Evolutionary conservation across 371 early-diverging fungal species (phyloP).

Genomic region (Phascolomyces articulosus): DNA sequence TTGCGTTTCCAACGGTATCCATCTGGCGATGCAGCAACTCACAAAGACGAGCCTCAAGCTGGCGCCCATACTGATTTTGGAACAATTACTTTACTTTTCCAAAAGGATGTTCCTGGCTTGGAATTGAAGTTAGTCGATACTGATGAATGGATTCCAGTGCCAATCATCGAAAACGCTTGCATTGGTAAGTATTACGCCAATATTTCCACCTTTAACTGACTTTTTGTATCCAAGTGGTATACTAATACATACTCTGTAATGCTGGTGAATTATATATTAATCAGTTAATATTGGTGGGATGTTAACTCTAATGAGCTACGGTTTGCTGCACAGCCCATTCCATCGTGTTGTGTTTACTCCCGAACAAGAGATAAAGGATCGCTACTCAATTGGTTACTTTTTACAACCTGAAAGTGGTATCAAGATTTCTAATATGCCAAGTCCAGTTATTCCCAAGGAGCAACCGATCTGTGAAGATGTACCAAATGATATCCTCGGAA

Average conservation of each 20-base stretch:
- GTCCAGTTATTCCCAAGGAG: conserved; percentile 8
- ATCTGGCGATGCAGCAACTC: conserved; percentile 7
- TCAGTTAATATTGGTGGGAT: conserved; percentile 66
- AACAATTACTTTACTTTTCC: conserved; percentile 62
- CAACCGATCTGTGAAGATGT: background rate
- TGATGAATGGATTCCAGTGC: conserved; percentile 55
- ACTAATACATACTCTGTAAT: background rate
- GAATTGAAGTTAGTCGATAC: conserved; percentile 48
- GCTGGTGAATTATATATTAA: background rate
- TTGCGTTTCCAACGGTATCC: conserved; percentile 63
- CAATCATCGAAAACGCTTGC: conserved; percentile 50
- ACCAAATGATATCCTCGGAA: background rate
- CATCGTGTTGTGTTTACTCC: conserved; percentile 64
- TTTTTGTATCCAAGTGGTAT: background rate
- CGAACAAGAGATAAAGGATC: conserved; percentile 35
- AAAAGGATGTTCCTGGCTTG: conserved; percentile 62
- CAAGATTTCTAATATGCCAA: conserved; percentile 15
- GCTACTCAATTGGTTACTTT: conserved; percentile 68
- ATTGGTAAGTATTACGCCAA: conserved; percentile 20
- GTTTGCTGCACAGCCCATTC: conserved; percentile 57
- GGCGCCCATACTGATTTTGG: conserved; percentile 62
- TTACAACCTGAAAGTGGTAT: conserved; percentile 30
- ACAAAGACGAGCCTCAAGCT: conserved; percentile 22
- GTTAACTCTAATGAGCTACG: conserved; percentile 66
- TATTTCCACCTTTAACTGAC: background rate